phyloP scores from a whole-genome alignment of 2,329 filamentous ascomycete genomes.

The Fusarium solani-melongenae region DNA sequence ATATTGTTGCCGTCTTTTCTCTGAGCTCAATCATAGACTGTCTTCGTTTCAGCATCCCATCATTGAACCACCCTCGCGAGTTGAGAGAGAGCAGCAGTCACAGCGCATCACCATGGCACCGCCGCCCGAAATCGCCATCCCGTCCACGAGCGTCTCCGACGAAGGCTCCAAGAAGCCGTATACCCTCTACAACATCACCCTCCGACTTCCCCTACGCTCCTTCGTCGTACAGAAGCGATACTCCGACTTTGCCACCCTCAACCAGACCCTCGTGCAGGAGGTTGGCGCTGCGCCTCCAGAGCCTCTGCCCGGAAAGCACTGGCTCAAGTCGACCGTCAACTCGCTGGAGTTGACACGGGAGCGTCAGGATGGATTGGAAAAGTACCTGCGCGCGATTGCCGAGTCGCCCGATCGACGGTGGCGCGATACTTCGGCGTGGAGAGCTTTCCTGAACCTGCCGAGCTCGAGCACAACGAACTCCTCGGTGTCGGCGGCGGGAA shows the following conservation, averaged over 20 bases:
- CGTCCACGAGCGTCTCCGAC: slow-evolving; percentile 69
- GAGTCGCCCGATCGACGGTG: slow-evolving; percentile 79
- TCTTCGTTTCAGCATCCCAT: neutral
- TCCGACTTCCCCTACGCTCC: slow-evolving; percentile 80
- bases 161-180: slow-evolving; percentile 70
- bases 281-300: slow-evolving; percentile 73
- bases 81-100: slow-evolving; percentile 3
- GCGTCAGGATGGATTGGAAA: slow-evolving; percentile 75
- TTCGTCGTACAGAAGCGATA: slow-evolving; percentile 85
- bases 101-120: slow-evolving; percentile 64
- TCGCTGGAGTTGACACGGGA: slow-evolving; percentile 77
- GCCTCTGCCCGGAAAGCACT: slow-evolving; percentile 78
- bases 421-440: slow-evolving; percentile 79
- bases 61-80: neutral
- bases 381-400: slow-evolving; percentile 78
- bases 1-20: neutral
- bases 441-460: slow-evolving; percentile 78
- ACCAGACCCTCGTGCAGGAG: slow-evolving; percentile 69
- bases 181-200: slow-evolving; percentile 81
- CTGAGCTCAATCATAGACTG: neutral
- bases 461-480: slow-evolving; percentile 61
- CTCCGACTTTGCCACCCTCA: slow-evolving; percentile 79
- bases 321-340: slow-evolving; percentile 78
- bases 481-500: slow-evolving; percentile 58
- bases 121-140: slow-evolving; percentile 74